phyloP scores from a whole-genome alignment of 2,329 filamentous ascomycete genomes.

The Botrytis aclada region DNA sequence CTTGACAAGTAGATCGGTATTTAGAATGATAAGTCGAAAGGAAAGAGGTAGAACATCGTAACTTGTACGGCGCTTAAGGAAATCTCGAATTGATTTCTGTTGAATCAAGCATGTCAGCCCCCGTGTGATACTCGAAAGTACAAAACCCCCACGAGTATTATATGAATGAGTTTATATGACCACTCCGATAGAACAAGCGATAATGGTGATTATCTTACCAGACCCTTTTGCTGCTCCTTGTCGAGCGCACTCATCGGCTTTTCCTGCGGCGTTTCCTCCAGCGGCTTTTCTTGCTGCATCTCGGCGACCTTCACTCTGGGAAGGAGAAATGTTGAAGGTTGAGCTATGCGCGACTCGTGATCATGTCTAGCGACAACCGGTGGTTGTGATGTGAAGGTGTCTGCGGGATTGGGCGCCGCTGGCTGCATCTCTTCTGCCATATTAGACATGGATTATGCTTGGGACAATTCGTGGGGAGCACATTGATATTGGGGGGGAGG shows the following conservation, averaged over 20 bases:
- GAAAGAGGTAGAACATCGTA: conserved; percentile 97
- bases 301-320: conserved; percentile 25
- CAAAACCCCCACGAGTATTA: conserved; percentile 14
- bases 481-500: conserved; percentile 15
- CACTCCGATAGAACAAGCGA: conserved; percentile 3
- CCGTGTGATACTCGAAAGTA: conserved; percentile 23
- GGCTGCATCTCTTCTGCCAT: conserved; percentile 35
- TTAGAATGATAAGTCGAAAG: conserved; percentile 92
- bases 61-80: conserved; percentile 92
- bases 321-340: conserved; percentile 40
- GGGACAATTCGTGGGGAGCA: conserved; percentile 14
- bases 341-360: conserved; percentile 37
- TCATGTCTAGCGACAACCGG: conserved; percentile 33
- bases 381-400: conserved; percentile 29
- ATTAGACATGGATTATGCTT: conserved; percentile 36
- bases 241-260: conserved; percentile 60
- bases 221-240: conserved; percentile 72
- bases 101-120: conserved; percentile 32
- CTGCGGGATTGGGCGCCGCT: conserved; percentile 31
- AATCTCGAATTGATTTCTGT: conserved; percentile 88
- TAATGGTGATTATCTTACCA: conserved; percentile 54
- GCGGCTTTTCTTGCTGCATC: conserved; percentile 48
- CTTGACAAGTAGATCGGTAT: conserved; percentile 91
- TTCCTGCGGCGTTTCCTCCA: conserved; percentile 71
- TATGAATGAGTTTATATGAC: conserved; percentile 6